Evolutionary conservation across 306 rosid species (phyloP).

Genomic region (Castanea sativa): DNA sequence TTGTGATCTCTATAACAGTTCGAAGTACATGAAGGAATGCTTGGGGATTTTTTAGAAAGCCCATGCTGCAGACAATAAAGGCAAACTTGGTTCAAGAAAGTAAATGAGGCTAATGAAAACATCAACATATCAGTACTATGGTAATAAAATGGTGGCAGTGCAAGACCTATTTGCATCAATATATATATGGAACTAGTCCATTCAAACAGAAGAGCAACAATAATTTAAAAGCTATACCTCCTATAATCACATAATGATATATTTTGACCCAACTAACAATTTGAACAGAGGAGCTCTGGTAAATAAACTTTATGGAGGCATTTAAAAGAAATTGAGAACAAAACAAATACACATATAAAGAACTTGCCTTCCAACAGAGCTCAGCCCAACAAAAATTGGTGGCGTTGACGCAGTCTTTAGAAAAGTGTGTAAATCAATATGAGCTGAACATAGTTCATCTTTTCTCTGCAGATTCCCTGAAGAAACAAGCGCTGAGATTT

Average conservation of each 20-base stretch:
- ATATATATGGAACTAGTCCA: too few relatives aligned
- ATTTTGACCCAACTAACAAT: too few relatives aligned
- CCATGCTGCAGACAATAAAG: conserved; percentile 64
- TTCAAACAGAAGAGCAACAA: too few relatives aligned
- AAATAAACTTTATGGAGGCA: not conserved
- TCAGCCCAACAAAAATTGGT: conserved; percentile 74
- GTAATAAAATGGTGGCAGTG: not conserved
- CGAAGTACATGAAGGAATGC: conserved; percentile 60
- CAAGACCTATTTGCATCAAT: too few relatives aligned
- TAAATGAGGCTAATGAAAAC: not conserved
- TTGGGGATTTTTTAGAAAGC: conserved; percentile 57
- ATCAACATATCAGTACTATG: not conserved
- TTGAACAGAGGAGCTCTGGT: too few relatives aligned
- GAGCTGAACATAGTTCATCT: conserved; percentile 49
- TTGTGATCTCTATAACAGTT: conserved; percentile 49
- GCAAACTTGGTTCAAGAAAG: conserved; percentile 13
- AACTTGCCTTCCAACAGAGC: conserved; percentile 76
- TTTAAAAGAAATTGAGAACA: conserved; percentile 15
- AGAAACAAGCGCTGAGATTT: conserved; percentile 35
- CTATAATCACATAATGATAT: too few relatives aligned
- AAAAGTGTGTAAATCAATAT: conserved; percentile 54
- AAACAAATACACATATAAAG: not conserved
- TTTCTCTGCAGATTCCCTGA: conserved; percentile 29
- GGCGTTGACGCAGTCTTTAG: conserved; percentile 24
- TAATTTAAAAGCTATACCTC: too few relatives aligned